Conservation (phyloP, 495 filamentous ascomycete genomes). For the Podospora sp. region DNA sequence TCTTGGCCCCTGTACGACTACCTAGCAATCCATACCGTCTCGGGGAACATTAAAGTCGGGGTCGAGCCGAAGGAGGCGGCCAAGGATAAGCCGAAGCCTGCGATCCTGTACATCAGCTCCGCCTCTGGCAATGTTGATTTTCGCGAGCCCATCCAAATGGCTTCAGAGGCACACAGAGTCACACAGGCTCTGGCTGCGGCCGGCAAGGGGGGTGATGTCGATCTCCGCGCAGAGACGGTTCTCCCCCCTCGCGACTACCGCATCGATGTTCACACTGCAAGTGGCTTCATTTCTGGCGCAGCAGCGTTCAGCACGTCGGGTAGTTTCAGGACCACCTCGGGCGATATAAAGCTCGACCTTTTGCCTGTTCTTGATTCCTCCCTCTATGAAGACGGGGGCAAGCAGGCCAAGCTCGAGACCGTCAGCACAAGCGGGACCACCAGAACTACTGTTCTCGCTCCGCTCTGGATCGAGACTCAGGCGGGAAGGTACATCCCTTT, state of each 20-base stretch:
- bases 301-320: slow-evolving; percentile 36
- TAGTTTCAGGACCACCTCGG: slow-evolving; percentile 32
- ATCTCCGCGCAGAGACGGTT: not conserved
- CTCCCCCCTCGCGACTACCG: slow-evolving; percentile 48
- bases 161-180: slow-evolving; percentile 15
- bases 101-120: slow-evolving; percentile 38
- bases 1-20: slow-evolving; percentile 49
- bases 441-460: slow-evolving; percentile 36
- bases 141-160: slow-evolving; percentile 38
- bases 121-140: slow-evolving; percentile 42
- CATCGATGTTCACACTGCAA: slow-evolving; percentile 41
- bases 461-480: slow-evolving; percentile 35
- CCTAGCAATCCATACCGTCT: slow-evolving; percentile 39
- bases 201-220: not conserved
- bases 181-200: not conserved
- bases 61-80: slow-evolving; percentile 40
- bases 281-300: slow-evolving; percentile 35
- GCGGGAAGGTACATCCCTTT: not conserved
- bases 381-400: slow-evolving; percentile 4
- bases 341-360: slow-evolving; percentile 34
- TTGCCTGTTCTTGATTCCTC: slow-evolving; percentile 40
- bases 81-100: slow-evolving; percentile 31
- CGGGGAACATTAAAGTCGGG: slow-evolving; percentile 40
- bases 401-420: slow-evolving; percentile 30
- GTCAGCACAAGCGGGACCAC: slow-evolving; percentile 39